These are phyloP conservation scores for Cryptosporidium ryanae DNA, from an alignment of 169 alveolate species.

Conservation along the genomic window DNA sequence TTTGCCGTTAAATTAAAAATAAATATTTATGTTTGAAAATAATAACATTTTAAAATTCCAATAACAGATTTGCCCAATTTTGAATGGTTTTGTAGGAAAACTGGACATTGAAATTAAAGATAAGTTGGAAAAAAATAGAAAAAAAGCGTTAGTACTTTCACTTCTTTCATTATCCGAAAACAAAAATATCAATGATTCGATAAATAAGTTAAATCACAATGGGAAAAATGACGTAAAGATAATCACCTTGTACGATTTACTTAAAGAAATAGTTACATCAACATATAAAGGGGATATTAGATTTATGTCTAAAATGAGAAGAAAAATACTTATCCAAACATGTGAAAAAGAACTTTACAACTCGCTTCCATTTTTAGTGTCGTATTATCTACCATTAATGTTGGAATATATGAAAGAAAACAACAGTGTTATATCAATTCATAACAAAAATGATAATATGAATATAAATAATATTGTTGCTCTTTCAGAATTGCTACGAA, in stretches of 20 bases:
- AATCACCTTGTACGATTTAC: conserved; percentile 13
- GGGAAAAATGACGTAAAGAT: background rate
- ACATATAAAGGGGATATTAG: conserved; percentile 55
- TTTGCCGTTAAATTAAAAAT: too few relatives aligned
- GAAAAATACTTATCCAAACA: background rate
- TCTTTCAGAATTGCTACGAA: conserved; percentile 4
- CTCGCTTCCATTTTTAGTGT: conserved; percentile 47
- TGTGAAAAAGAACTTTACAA: conserved; percentile 25
- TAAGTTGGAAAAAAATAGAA: background rate
- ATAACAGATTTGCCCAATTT: background rate
- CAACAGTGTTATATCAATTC: background rate
- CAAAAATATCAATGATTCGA: background rate
- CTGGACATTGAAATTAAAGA: background rate
- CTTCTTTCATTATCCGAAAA: conserved; percentile 13
- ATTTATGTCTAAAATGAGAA: conserved; percentile 3
- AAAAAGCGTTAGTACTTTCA: conserved; percentile 33
- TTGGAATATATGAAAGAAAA: conserved; percentile 9
- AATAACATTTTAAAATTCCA: too few relatives aligned
- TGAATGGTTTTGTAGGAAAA: conserved; percentile 1
- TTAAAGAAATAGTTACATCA: conserved; percentile 3
- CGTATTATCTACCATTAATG: conserved; percentile 40
- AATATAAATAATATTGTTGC: background rate
- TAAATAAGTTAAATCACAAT: background rate
- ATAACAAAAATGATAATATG: background rate
- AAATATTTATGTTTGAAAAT: too few relatives aligned